Base-by-base conservation (phyloP, 108 stramenopile genomes). In the Nitzschia inconspicua region DNA sequence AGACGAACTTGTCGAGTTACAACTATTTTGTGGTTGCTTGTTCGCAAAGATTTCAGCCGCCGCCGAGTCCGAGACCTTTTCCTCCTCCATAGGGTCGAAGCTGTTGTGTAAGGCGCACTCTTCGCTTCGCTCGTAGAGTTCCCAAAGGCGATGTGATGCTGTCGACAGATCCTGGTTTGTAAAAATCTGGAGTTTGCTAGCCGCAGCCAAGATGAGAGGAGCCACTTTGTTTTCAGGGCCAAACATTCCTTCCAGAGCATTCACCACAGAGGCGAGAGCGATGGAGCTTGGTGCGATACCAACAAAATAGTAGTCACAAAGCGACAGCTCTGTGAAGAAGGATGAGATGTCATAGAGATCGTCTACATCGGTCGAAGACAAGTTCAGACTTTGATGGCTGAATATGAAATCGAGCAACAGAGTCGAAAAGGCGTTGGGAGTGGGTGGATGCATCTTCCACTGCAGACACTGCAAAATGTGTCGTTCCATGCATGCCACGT, bases 211-310 rank as follows among this genome's bases (percentile, higher is more conserved):
- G 28, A 77, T 44, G 2, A 57, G 72, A 42, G 58, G 37, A 23
- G 57, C 44, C 5, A 64, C 40, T 29, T 44, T 53, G 66, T 74
- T 69, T 19, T 63, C 41, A 1, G 67, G 70, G 9, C 75, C 75
- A 31, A 70, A 73, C 76, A 82, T 77, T 3, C 83, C 83, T 48
- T 91, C 90, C 47, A 91, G 71, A 4, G 90, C 80, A 52, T 88
- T 88, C 16, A 77, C 49, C n/a, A 92, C 71, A 18, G 78, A 72
- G 3, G 87, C 83, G 8, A 88, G 31, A 0, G 91, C 85, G 49
- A 82, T 59, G 4, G 56, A 41, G 22, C 78, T 80, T 10, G 78
- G 70, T 28, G 29, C 40, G 23, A 71, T 14, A 25, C 58, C 50
- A 11, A 79, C 66, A 67, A 85, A 85, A 44, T 62, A 79, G 60